A percentile compares a stretch with the other conserved stretches of the same genome.
Evolutionary conservation across 352 stramenopile species (phyloP).

Genomic region (Pythium diclinum): DNA sequence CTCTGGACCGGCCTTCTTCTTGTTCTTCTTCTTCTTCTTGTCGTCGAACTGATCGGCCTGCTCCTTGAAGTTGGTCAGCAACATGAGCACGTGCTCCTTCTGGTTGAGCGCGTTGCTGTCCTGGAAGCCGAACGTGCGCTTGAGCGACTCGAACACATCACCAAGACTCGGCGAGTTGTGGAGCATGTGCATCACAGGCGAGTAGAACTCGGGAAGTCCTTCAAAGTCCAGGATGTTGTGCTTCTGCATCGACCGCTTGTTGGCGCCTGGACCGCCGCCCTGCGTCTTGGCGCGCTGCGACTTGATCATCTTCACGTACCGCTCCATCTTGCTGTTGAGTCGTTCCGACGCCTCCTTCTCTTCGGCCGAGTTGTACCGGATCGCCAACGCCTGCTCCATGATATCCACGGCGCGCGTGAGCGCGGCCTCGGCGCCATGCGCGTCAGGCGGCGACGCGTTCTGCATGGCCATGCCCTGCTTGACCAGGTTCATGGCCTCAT

Average conservation of each 20-base stretch:
- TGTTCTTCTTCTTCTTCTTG: constrained; percentile 34
- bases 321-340: constrained; percentile 44
- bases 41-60: constrained; percentile 30
- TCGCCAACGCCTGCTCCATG: constrained; percentile 36
- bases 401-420: constrained; percentile 35
- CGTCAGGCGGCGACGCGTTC: constrained; percentile 27
- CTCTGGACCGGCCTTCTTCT: constrained; percentile 23
- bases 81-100: constrained; percentile 41
- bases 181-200: constrained; percentile 33
- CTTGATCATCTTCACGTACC: constrained; percentile 53
- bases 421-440: constrained; percentile 23
- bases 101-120: constrained; percentile 49
- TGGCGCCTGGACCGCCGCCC: constrained; percentile 10
- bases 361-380: constrained; percentile 32
- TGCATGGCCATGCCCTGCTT: constrained; percentile 37
- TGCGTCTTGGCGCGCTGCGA: constrained; percentile 30
- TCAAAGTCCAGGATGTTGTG: constrained; percentile 46
- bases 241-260: constrained; percentile 30
- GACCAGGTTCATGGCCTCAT: constrained; percentile 38
- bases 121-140: constrained; percentile 93
- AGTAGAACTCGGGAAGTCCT: constrained; percentile 35
- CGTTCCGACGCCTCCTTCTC: constrained; percentile 31
- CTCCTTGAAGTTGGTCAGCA: constrained; percentile 48
- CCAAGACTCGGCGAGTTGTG: constrained; percentile 29
- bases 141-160: constrained; percentile 76